Evolutionary conservation across 2,329 filamentous ascomycete species (phyloP).

Genomic region (Colletotrichum sp.): DNA sequence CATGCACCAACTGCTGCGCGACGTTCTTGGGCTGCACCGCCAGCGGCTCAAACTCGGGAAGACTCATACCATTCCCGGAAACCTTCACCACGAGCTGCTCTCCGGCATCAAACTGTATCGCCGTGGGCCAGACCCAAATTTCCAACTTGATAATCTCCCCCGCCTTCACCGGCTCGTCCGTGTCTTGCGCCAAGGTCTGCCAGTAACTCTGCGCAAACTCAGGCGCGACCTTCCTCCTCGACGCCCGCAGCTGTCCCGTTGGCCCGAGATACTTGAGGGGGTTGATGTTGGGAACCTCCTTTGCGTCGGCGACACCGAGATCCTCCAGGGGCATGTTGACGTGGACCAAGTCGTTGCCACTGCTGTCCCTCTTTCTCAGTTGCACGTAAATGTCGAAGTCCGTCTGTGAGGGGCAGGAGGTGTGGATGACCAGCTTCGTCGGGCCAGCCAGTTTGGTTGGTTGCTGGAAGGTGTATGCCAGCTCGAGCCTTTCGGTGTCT

Average conservation of each 20-base stretch:
- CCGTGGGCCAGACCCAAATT: neutral
- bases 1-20: neutral
- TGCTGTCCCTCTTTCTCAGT: neutral
- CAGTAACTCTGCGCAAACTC: neutral
- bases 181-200: neutral
- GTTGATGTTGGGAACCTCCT: neutral
- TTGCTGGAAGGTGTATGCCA: neutral
- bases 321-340: neutral
- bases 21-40: neutral
- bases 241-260: neutral
- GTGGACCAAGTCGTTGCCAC: neutral
- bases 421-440: neutral
- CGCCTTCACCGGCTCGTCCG: neutral
- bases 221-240: neutral
- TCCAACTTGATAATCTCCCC: neutral
- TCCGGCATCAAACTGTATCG: neutral
- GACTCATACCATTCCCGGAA: neutral
- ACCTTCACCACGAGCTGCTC: neutral
- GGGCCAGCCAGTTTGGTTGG: neutral
- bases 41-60: neutral
- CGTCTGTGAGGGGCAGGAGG: neutral
- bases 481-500: neutral
- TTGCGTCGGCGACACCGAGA: neutral
- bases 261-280: neutral
- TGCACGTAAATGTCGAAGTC: constrained; percentile 3